Base-by-base conservation (phyloP, 2,329 filamentous ascomycete species). In the Aspergillus neoniger region DNA sequence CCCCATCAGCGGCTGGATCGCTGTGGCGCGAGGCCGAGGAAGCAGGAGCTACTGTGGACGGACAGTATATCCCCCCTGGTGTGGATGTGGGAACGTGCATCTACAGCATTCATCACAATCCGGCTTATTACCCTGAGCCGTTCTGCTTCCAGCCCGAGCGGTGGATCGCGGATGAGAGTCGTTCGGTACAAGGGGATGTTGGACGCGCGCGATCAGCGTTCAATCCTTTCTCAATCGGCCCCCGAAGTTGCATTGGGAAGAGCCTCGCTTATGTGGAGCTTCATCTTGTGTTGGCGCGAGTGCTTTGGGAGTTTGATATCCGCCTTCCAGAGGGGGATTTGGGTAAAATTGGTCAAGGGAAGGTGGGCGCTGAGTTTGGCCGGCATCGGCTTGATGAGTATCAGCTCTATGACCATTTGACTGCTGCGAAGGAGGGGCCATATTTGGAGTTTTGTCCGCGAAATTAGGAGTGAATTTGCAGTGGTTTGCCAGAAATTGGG, bases 71-170 rank as follows among this genome's bases (percentile, higher is more conserved):
- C 41, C 74, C 74, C 5, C 66, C 43, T 1, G 75, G 74, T 8
- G 66, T 61, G 1, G 60, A 67, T 51, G 65, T 74, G 21, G 74
- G 72, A 15, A 69, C 70, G 5, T 60, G 65, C 3, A 63, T 62
- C 47, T 77, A 74, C 59, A 63, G 68, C 19, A 64, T 76, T 30
- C 72, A 76, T 57, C 70, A 74, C 49, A 69, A 73, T 55, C 62
- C 63, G 32, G 61, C 61, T 4, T 73, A 74, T 59, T 76, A 70
- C 59, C 67, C 68, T 2, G 61, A 72, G 10, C 67, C 74, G 1
- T 69, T 63, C 53, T 55, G 47, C 0, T 77, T 66, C 51, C 50
- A 63, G 1, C 75, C 75, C 1, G 74, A 76, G 53, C 70, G 74
- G 2, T 76, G 74, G 74, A 67, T 77, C 19, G 23, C 17, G 21